Base-by-base conservation (phyloP, 2,329 filamentous ascomycete genomes). In the Trichoderma sp. region DNA sequence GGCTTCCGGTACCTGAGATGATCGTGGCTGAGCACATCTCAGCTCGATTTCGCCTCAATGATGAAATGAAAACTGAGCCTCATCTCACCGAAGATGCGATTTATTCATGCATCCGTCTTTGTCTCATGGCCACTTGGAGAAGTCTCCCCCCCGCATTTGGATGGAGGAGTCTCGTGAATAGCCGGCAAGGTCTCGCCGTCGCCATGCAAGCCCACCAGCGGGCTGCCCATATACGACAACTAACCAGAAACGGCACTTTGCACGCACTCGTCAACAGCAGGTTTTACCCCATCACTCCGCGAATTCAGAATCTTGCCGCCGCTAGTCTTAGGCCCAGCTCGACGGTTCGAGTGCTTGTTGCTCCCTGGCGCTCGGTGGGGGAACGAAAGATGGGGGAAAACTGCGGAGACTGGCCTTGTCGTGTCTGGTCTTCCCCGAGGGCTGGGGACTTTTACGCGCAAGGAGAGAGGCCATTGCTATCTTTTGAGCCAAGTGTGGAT, bases 351-450 rank as follows among this genome's bases (percentile, higher is more conserved):
- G 37, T 55, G 65, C 64, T 61, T 60, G 55, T 68, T 68, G 65
- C 61, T 53, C 58, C 49, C 57, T 47, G 58, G 66, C 35, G 49
- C 19, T 68, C 16, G 66, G 66, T 68, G 66, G 66, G 66, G 66
- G 66, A 35, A 56, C 33, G 31, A 40, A 35, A 55, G 58, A 61
- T 62, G 66, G 66, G 66, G 66, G 66, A 56, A 43, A 55, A 33
- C 16, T 43, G 47, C 47, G 57, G 58, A 62, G 66, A 60, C 29
- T 67, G 53, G 33, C 55, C 35, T 37, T 31, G 29, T 49, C 49
- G 47, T 35, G 40, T 14, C 37, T 33, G 10, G 6, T 33, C 62
- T 56, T 43, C 3, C 19, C 61, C 24, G 49, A 43, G 24, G 24
- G 16, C 33, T 43, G 35, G 56, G 31, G 53, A 35, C 33, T 24